A percentile compares a stretch with the other conserved stretches of the same genome.
Evolutionary conservation across 176 grass and related monocot species (phyloP).

Genomic region (Aegilops sharonensis): DNA sequence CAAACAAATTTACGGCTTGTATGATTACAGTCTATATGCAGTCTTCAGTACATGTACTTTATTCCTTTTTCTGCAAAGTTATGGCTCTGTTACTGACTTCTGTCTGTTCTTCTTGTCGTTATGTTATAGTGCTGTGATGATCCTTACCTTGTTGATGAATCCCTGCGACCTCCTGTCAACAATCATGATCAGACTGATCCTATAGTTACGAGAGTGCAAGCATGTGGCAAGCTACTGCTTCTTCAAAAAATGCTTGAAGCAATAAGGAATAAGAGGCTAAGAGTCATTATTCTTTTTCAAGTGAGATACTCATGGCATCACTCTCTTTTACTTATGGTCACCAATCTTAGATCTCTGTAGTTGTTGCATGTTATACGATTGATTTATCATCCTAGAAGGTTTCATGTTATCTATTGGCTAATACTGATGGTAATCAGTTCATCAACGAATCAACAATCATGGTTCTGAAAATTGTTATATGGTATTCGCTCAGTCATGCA

Average conservation of each 20-base stretch:
- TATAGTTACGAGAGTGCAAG: constrained; percentile 42
- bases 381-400: constrained; percentile 10
- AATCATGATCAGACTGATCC: constrained; percentile 38
- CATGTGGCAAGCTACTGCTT: constrained; percentile 72
- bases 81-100: constrained; percentile 9
- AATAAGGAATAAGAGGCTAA: constrained; percentile 44
- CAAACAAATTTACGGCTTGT: not conserved
- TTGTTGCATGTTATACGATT: not conserved
- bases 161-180: constrained; percentile 37
- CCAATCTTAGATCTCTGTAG: not conserved
- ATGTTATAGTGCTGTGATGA: constrained; percentile 87
- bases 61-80: constrained; percentile 18
- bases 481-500: not conserved
- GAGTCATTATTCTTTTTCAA: constrained; percentile 84
- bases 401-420: constrained; percentile 9
- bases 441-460: not conserved
- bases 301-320: constrained; percentile 30
- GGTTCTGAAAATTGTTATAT: not conserved
- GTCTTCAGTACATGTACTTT: not conserved
- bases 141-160: constrained; percentile 69
- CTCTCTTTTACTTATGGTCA: not conserved
- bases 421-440: constrained; percentile 1
- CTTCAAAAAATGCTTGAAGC: constrained; percentile 80
- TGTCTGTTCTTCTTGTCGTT: constrained; percentile 22
- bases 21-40: constrained; percentile 28